Percentiles rank a stretch among this genome's conserved stretches.
Conservation (phyloP, 306 rosid genomes). For the Prinsepia uniflora region DNA sequence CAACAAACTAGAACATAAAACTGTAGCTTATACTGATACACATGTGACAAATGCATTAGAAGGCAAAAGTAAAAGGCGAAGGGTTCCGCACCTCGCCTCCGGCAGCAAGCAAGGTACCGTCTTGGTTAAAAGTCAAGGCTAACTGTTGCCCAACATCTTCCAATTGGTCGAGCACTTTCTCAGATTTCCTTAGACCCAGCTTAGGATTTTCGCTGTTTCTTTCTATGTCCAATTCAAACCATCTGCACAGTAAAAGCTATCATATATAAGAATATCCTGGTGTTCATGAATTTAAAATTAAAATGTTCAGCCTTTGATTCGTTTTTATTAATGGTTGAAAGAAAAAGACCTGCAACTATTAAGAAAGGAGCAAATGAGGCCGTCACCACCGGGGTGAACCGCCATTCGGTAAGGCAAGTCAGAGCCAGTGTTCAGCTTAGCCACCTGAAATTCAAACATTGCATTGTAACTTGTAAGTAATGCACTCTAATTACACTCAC, state of each 20-base stretch:
- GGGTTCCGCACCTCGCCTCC: slow-evolving; percentile 75
- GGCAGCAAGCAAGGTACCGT: slow-evolving; percentile 70
- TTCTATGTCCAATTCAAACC: slow-evolving; percentile 57
- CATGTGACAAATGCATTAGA: not conserved
- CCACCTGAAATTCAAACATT: slow-evolving; percentile 44
- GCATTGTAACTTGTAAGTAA: too few species aligned
- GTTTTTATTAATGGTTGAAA: not conserved
- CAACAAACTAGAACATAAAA: not conserved
- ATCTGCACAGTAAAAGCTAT: slow-evolving; percentile 38
- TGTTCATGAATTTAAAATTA: not conserved
- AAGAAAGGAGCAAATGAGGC: slow-evolving; percentile 74
- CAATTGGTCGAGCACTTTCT: slow-evolving; percentile 45
- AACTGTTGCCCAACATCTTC: slow-evolving; percentile 71
- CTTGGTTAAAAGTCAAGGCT: slow-evolving; percentile 65
- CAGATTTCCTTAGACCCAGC: slow-evolving; percentile 47
- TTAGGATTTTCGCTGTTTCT: slow-evolving; percentile 32
- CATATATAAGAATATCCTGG: not conserved
- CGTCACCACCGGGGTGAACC: slow-evolving; percentile 64
- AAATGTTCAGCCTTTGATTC: too few species aligned
- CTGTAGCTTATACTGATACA: not conserved
- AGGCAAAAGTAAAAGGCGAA: slow-evolving; percentile 18
- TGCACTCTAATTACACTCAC: not conserved
- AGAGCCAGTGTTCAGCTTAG: slow-evolving; percentile 48
- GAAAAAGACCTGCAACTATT: slow-evolving; percentile 58
- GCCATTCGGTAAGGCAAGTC: slow-evolving; percentile 91